A percentile compares a stretch with the other conserved stretches of the same genome.
These are phyloP conservation scores for Zoysia japonica DNA, from an alignment of 176 grass and related monocot genomes.

Conservation along the genomic window DNA sequence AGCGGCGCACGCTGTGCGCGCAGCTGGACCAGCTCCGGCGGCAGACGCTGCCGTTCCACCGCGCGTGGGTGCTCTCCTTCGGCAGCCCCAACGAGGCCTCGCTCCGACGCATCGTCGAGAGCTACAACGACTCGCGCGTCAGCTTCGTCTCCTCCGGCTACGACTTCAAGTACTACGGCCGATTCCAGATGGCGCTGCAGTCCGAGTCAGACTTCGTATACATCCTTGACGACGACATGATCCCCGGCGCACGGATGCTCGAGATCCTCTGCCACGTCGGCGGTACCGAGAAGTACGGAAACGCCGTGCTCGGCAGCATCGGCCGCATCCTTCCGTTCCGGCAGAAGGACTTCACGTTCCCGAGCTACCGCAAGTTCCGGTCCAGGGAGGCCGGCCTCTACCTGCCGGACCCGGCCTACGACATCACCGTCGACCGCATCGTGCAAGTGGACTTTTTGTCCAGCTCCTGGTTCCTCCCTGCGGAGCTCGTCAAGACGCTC, in stretches of 20 bases:
- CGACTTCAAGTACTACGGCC: slow-evolving; percentile 99
- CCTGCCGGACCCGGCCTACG: slow-evolving; percentile 91
- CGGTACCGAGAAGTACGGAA: slow-evolving; percentile 89
- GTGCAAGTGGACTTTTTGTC: slow-evolving; percentile 96
- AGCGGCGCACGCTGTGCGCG: slow-evolving; percentile 87
- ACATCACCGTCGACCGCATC: slow-evolving; percentile 74
- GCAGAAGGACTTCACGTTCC: slow-evolving; percentile 89
- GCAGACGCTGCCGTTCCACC: slow-evolving; percentile 94
- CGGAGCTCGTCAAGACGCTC: slow-evolving; percentile 78
- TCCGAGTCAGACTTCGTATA: slow-evolving; percentile 88
- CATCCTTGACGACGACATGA: slow-evolving; percentile 97
- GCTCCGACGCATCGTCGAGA: slow-evolving; percentile 63
- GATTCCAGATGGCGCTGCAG: slow-evolving; percentile 96
- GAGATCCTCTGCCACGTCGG: slow-evolving; percentile 88
- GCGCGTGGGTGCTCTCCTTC: slow-evolving; percentile 86
- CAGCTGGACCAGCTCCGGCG: slow-evolving; percentile 70
- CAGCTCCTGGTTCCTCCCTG: slow-evolving; percentile 90
- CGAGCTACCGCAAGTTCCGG: slow-evolving; percentile 90
- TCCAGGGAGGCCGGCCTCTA: slow-evolving; percentile 87
- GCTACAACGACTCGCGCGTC: slow-evolving; percentile 84
- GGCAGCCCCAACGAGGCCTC: slow-evolving; percentile 76
- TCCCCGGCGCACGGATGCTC: slow-evolving; percentile 70
- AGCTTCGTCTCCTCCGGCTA: slow-evolving; percentile 89
- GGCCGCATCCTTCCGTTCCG: slow-evolving; percentile 86
- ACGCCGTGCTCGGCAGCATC: slow-evolving; percentile 84